phyloP scores from a whole-genome alignment of 2,329 filamentous ascomycete species.

The Fusarium tanahbumbuense region DNA sequence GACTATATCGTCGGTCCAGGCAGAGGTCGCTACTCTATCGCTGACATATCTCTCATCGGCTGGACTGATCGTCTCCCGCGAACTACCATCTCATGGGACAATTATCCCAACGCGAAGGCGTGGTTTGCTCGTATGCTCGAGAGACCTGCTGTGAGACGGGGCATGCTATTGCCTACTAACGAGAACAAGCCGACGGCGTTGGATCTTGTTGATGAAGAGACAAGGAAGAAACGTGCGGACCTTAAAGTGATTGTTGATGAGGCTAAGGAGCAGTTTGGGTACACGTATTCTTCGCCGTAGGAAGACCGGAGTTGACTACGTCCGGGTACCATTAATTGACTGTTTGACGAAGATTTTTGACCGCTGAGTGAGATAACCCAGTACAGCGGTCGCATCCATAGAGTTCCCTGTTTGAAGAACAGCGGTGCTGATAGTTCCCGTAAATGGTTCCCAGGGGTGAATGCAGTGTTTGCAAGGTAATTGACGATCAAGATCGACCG shows the following conservation, averaged over 20 bases:
- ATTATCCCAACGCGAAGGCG: conserved; percentile 77
- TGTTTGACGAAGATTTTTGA: not conserved
- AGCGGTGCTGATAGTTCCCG: not conserved
- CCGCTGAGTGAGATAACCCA: not conserved
- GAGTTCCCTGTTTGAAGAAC: not conserved
- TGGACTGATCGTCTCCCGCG: conserved; percentile 69
- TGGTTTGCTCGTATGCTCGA: conserved; percentile 79
- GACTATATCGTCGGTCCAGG: conserved; percentile 66
- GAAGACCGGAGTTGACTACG: not conserved
- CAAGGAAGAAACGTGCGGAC: conserved; percentile 42
- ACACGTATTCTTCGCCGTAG: conserved; percentile 60
- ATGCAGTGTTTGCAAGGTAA: too few relatives aligned
- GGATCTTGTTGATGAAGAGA: conserved; percentile 38
- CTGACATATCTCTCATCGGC: conserved; percentile 78
- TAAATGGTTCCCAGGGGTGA: not conserved
- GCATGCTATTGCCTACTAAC: conserved; percentile 73
- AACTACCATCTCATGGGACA: conserved; percentile 57
- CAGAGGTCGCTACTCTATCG: conserved; percentile 70
- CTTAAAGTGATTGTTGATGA: conserved; percentile 50
- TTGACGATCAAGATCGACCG: not conserved
- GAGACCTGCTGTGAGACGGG: conserved; percentile 77
- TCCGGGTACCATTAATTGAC: not conserved
- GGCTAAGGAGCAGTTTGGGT: conserved; percentile 60
- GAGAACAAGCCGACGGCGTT: conserved; percentile 28
- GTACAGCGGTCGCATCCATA: not conserved